phyloP scores from a whole-genome alignment of 2,329 filamentous ascomycete genomes.

The Aspergillus jensenii region DNA sequence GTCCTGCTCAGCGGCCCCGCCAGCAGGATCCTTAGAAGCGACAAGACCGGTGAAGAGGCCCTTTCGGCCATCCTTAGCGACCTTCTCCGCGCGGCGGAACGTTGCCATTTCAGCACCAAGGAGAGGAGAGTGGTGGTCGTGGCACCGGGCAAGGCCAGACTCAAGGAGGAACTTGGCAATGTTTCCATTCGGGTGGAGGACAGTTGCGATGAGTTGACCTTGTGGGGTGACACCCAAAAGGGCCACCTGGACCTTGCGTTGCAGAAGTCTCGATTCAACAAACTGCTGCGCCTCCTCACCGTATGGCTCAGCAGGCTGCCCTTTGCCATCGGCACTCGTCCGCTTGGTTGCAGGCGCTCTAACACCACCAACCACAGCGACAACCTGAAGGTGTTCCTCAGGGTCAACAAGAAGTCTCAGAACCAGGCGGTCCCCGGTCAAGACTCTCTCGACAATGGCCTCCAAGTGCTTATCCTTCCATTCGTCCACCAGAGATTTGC shows the following conservation, averaged over 20 bases:
- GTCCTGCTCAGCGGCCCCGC: constrained; percentile 64
- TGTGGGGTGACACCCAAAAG: constrained; percentile 87
- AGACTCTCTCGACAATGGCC: constrained; percentile 83
- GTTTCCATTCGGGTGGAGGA: constrained; percentile 87
- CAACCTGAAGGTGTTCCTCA: constrained; percentile 82
- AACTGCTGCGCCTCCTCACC: constrained; percentile 87
- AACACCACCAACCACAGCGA: constrained; percentile 85
- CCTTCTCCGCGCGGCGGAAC: constrained; percentile 82
- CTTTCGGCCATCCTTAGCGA: constrained; percentile 72
- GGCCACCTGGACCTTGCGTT: constrained; percentile 79
- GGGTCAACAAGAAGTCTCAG: constrained; percentile 77
- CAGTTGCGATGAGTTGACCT: constrained; percentile 81
- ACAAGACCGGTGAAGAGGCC: constrained; percentile 82
- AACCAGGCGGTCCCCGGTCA: constrained; percentile 87
- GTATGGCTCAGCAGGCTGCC: constrained; percentile 81
- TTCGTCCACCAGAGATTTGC: constrained; percentile 72
- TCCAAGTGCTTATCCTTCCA: constrained; percentile 85
- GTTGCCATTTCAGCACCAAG: constrained; percentile 84
- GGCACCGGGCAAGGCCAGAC: constrained; percentile 86
- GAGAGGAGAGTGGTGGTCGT: constrained; percentile 92
- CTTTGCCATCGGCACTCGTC: constrained; percentile 74
- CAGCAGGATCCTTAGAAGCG: constrained; percentile 59
- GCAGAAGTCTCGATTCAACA: constrained; percentile 80
- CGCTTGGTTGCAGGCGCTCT: constrained; percentile 87
- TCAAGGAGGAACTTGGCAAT: constrained; percentile 89